A percentile compares a stretch with the other conserved stretches of the same genome.
phyloP scores from a whole-genome alignment of 1,139 yeast species.

The Hansenula sp. region DNA sequence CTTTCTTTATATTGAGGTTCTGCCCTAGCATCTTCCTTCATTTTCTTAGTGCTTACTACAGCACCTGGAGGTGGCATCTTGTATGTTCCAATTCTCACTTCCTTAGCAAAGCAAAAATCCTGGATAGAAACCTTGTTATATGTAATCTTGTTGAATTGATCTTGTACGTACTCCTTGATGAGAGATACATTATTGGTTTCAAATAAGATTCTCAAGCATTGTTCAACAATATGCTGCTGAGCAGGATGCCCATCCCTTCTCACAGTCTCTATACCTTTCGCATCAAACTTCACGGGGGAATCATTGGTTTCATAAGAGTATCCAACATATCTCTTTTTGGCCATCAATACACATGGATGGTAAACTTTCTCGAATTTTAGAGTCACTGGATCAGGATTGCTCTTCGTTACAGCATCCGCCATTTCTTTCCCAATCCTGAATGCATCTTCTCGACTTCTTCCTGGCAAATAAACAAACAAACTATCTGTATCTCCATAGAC shows the following conservation, averaged over 20 bases:
- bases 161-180: conserved; percentile 60
- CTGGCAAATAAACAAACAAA: conserved; percentile 85
- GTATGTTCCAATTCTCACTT: conserved; percentile 80
- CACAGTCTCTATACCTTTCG: conserved; percentile 94
- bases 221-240: conserved; percentile 77
- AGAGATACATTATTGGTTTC: conserved; percentile 65
- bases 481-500: conserved; percentile 98
- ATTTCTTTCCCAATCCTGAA: conserved; percentile 69
- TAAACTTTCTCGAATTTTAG: conserved; percentile 91
- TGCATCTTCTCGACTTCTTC: conserved; percentile 72
- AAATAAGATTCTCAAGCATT: conserved; percentile 61
- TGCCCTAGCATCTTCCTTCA: conserved; percentile 60
- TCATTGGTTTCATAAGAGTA: conserved; percentile 58
- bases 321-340: conserved; percentile 91
- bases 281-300: conserved; percentile 68
- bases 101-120: conserved; percentile 91
- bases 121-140: conserved; percentile 59
- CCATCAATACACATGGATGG: conserved; percentile 74
- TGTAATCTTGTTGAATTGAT: conserved; percentile 63
- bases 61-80: conserved; percentile 93
- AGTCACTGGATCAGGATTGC: conserved; percentile 76
- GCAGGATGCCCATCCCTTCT: conserved; percentile 94
- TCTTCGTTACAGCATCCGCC: conserved; percentile 56
- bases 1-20: conserved; percentile 89
- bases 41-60: conserved; percentile 57